A percentile compares a stretch with the other conserved stretches of the same genome.
These are phyloP conservation scores for Komagataella mondaviorum DNA, from an alignment of 805 yeast genomes.

Conservation along the genomic window DNA sequence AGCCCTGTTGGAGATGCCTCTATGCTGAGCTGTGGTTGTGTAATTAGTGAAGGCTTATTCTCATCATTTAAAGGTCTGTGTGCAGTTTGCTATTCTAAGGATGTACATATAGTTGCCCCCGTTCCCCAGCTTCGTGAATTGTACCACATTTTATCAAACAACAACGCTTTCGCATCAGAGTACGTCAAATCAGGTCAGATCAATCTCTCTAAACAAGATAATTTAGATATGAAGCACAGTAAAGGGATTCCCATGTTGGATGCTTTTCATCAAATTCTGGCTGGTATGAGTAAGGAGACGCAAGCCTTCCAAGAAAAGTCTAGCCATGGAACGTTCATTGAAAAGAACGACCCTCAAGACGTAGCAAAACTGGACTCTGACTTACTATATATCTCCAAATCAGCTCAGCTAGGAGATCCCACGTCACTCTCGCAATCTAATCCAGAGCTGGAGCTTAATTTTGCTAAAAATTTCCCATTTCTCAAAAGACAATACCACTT, in stretches of 20 bases:
- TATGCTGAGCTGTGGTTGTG: slow-evolving; percentile 25
- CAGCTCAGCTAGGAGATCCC: background rate
- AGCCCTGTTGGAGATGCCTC: slow-evolving; percentile 13
- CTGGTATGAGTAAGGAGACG: background rate
- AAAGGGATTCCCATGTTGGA: background rate
- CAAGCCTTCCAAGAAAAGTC: background rate
- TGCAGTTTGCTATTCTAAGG: slow-evolving; percentile 19
- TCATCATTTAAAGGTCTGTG: slow-evolving; percentile 14
- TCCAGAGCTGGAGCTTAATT: slow-evolving; percentile 41
- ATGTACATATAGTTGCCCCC: slow-evolving; percentile 14
- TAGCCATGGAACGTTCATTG: background rate
- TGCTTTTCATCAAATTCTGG: background rate
- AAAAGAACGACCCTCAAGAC: background rate
- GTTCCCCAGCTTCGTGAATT: slow-evolving; percentile 20
- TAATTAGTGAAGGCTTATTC: slow-evolving; percentile 19
- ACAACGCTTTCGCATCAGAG: background rate
- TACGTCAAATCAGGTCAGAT: background rate
- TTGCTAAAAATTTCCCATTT: slow-evolving; percentile 72
- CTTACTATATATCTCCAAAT: background rate
- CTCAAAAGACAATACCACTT: slow-evolving; percentile 50
- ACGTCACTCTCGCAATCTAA: background rate
- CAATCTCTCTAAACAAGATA: background rate
- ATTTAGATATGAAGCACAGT: background rate
- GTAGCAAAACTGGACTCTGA: background rate
- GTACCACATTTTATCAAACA: background rate